Percentiles rank a stretch among this genome's conserved stretches.
phyloP scores from a whole-genome alignment of 345 rosid genomes.

The Bruguiera parviflora region DNA sequence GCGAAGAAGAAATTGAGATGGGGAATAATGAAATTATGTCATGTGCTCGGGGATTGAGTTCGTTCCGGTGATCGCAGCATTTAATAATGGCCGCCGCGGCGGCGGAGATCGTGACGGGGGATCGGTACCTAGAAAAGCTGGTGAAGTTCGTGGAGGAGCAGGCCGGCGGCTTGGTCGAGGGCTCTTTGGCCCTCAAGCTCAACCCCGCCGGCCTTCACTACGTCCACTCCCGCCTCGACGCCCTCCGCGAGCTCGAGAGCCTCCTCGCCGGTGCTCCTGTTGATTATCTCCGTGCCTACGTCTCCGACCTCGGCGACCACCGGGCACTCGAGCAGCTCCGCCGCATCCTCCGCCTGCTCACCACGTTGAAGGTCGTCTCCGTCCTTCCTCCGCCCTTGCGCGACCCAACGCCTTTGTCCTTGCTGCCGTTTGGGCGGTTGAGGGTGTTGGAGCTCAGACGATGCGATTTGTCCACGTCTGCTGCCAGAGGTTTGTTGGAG shows the following conservation, averaged over 20 bases:
- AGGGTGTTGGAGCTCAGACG: conserved; percentile 84
- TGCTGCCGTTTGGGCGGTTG: conserved; percentile 74
- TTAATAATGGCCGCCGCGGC: no score
- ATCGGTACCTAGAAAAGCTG: conserved; percentile 80
- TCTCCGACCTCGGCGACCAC: conserved; percentile 92
- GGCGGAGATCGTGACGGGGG: conserved; percentile 87
- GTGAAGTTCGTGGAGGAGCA: conserved; percentile 73
- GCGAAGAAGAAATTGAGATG: no score
- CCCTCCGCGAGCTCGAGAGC: conserved; percentile 77
- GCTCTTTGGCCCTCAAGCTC: conserved; percentile 65
- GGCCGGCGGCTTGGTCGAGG: conserved; percentile 71
- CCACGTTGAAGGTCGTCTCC: conserved; percentile 81
- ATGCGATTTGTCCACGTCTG: conserved; percentile 88
- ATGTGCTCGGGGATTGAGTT: no score
- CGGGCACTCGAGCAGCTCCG: conserved; percentile 97
- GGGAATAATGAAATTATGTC: no score
- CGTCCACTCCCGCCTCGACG: conserved; percentile 86
- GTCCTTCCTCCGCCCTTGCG: conserved; percentile 66
- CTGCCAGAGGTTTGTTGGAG: conserved; percentile 88
- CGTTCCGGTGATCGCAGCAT: no score
- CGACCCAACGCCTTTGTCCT: conserved; percentile 87
- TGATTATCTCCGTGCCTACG: conserved; percentile 94
- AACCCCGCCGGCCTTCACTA: conserved; percentile 95
- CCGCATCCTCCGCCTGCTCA: conserved; percentile 70
- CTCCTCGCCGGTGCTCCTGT: conserved; percentile 88